Percentiles rank a stretch among this genome's conserved stretches.
Conservation (phyloP, 192 early-diverging fungal species). For the Powellomyces hirtus region DNA sequence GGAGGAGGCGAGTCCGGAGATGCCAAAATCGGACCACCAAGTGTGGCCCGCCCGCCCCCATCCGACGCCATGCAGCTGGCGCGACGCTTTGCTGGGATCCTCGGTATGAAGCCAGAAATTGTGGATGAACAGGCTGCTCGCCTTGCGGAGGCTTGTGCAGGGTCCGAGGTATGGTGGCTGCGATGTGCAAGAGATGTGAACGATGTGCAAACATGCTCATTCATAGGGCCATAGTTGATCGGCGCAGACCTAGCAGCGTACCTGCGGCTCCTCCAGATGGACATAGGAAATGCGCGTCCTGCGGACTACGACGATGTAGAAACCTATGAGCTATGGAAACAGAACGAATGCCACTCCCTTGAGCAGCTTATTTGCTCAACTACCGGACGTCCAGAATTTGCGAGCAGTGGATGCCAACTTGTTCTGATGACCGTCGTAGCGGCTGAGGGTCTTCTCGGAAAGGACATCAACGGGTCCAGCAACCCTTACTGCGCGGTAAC, state of each 20-base stretch:
- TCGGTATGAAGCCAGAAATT: background rate
- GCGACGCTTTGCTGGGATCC: background rate
- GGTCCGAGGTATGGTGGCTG: background rate
- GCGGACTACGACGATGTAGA: background rate
- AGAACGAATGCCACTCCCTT: background rate
- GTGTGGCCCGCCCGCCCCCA: background rate
- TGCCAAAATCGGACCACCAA: background rate
- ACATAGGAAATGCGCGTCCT: background rate
- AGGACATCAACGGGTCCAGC: slow-evolving; percentile 16
- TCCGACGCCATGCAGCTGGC: background rate
- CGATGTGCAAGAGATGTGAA: background rate
- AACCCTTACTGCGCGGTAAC: slow-evolving; percentile 28
- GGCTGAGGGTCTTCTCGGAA: slow-evolving; percentile 10
- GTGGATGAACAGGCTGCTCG: background rate
- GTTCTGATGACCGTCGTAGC: background rate
- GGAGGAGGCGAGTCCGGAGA: background rate
- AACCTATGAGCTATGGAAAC: slow-evolving; percentile 8
- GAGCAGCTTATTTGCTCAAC: slow-evolving; percentile 2
- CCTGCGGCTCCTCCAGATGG: slow-evolving; percentile 1
- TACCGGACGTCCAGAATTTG: background rate
- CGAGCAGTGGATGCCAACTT: background rate
- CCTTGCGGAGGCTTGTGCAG: background rate
- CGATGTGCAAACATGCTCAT: background rate
- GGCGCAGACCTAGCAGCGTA: slow-evolving; percentile 11
- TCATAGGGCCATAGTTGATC: background rate